Percentiles rank a stretch among this genome's conserved stretches.
Evolutionary conservation across 2,329 filamentous ascomycete species (phyloP).

Genomic region (Plenodomus lindquistii): DNA sequence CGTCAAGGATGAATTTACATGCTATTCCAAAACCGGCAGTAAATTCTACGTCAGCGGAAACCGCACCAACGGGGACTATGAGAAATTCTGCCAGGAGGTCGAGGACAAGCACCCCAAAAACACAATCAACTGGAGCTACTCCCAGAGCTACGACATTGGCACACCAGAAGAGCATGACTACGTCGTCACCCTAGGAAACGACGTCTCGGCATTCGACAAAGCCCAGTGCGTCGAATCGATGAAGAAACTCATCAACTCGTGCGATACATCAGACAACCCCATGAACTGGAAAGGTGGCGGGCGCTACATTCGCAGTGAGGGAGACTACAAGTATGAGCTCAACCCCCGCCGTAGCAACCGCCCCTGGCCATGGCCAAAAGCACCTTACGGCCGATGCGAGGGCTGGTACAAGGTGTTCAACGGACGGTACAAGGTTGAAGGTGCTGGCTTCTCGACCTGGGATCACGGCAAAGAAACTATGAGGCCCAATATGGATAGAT

Average conservation of each 20-base stretch:
- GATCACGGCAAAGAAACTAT: conserved; percentile 2
- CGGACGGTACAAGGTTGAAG: conserved; percentile 1
- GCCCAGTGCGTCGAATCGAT: conserved; percentile 1
- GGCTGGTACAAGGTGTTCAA: conserved; percentile 2
- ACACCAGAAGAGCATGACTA: conserved; percentile 2
- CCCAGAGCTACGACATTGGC: neutral
- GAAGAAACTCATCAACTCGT: conserved; percentile 1
- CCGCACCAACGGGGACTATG: neutral
- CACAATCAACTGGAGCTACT: conserved; percentile 1
- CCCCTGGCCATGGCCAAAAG: neutral
- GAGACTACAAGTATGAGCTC: conserved; percentile 7
- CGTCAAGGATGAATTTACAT: conserved; percentile 1
- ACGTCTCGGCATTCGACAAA: neutral
- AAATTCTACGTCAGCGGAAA: conserved; percentile 3
- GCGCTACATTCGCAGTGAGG: neutral
- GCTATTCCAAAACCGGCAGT: neutral
- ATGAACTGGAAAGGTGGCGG: conserved; percentile 7
- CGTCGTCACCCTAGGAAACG: neutral
- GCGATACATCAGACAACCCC: conserved; percentile 1
- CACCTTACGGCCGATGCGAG: conserved; percentile 2
- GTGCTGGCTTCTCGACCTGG: conserved; percentile 4
- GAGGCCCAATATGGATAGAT: conserved; percentile 4
- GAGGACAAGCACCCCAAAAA: neutral
- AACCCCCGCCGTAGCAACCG: conserved; percentile 2
- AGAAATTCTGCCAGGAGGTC: neutral